Conservation (phyloP, 306 rosid genomes). For the Leucaena leucocephala region DNA sequence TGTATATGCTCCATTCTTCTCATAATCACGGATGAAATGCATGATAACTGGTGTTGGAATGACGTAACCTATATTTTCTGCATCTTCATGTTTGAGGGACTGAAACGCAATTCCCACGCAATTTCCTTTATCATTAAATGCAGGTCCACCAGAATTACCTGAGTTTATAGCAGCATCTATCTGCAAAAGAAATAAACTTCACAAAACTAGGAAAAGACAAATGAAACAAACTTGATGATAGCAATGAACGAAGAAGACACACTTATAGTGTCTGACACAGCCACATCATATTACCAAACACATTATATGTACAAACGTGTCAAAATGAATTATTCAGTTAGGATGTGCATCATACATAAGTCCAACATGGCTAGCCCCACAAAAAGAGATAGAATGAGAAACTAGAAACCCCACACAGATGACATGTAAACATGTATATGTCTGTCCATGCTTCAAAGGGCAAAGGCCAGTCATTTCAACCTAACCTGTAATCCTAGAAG, state of each 20-base stretch:
- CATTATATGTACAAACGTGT: neutral
- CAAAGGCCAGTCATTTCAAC: conserved; percentile 26
- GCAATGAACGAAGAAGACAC: neutral
- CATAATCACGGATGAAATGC: conserved; percentile 92
- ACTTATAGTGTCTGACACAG: neutral
- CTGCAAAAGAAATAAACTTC: conserved; percentile 47
- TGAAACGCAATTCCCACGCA: conserved; percentile 99
- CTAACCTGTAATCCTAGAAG: conserved; percentile 96
- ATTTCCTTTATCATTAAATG: conserved; percentile 85
- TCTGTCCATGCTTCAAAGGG: neutral
- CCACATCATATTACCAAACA: neutral
- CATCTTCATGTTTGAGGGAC: conserved; percentile 94
- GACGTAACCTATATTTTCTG: conserved; percentile 91
- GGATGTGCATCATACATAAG: neutral
- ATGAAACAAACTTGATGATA: conserved; percentile 19
- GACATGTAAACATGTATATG: neutral
- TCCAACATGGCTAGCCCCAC: neutral
- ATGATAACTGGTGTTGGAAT: conserved; percentile 94
- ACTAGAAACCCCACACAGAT: neutral
- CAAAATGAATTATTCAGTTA: neutral
- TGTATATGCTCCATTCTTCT: conserved; percentile 87
- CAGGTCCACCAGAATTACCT: conserved; percentile 99
- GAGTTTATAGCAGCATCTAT: conserved; percentile 98
- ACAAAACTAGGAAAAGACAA: conserved; percentile 24
- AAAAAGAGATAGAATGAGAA: neutral